These are phyloP conservation scores for Ophiocordyceps camponoti-saundersi DNA, from an alignment of 2,329 filamentous ascomycete species.

Conservation along the genomic window DNA sequence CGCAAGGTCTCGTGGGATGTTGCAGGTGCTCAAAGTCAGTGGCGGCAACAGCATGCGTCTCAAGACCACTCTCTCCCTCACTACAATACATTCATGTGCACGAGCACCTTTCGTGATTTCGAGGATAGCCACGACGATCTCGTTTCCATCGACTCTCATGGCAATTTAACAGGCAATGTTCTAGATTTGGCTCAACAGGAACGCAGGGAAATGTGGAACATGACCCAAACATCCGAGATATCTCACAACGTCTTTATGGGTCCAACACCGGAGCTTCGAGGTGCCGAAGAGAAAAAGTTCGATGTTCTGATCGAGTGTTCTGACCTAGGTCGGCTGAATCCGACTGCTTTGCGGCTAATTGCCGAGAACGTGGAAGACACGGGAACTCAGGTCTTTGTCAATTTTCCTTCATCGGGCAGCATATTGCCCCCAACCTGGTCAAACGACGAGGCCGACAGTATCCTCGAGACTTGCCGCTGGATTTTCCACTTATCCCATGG, in stretches of 20 bases:
- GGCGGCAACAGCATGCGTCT: constrained; percentile 48
- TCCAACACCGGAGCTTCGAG: constrained; percentile 57
- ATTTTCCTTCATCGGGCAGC: constrained; percentile 91
- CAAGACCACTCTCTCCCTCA: constrained; percentile 36
- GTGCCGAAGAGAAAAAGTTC: constrained; percentile 43
- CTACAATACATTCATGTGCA: constrained; percentile 74
- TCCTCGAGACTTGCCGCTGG: constrained; percentile 79
- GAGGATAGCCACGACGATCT: constrained; percentile 53
- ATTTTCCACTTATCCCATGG: constrained; percentile 71
- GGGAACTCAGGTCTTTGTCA: constrained; percentile 20
- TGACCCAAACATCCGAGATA: constrained; percentile 83
- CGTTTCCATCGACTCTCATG: constrained; percentile 57
- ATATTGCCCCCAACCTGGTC: constrained; percentile 74
- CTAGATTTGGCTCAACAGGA: constrained; percentile 86
- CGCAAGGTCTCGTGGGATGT: constrained; percentile 52
- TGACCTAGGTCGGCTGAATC: constrained; percentile 65
- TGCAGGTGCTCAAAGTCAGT: constrained; percentile 58
- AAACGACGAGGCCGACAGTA: constrained; percentile 64
- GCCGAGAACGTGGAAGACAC: constrained; percentile 35
- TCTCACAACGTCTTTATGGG: constrained; percentile 81
- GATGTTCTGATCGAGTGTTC: constrained; percentile 81
- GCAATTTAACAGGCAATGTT: constrained; percentile 56
- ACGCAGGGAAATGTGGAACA: constrained; percentile 77
- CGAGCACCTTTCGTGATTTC: constrained; percentile 50
- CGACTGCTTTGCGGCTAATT: constrained; percentile 45